phyloP scores from a whole-genome alignment of 768 basidiomycete genomes.

The Hemileccinum impolitum region DNA sequence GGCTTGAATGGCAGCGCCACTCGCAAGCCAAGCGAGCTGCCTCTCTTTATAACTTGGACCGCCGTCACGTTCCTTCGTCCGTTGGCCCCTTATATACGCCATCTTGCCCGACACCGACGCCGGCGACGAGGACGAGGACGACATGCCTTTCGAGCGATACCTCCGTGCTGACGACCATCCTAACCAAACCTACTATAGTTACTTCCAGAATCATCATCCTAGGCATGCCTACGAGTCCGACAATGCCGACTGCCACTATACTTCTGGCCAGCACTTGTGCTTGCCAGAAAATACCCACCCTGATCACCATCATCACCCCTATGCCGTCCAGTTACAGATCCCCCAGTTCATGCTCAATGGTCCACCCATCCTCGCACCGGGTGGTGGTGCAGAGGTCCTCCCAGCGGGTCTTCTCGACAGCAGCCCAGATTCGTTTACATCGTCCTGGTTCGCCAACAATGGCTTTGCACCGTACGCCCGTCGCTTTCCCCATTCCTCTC shows the following conservation, averaged over 20 bases:
- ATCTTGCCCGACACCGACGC: constrained; percentile 1
- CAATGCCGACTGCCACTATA: constrained; percentile 9
- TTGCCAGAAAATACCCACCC: constrained; percentile 1
- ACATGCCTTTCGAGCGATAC: constrained; percentile 44
- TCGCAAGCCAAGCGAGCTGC: background rate
- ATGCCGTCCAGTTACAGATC: constrained; percentile 52
- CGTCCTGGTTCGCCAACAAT: constrained; percentile 51
- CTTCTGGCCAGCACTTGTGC: background rate
- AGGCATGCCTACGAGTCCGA: constrained; percentile 4
- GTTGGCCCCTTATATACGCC: background rate
- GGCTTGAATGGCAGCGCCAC: background rate
- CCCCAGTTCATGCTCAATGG: constrained; percentile 61
- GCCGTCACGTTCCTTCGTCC: background rate
- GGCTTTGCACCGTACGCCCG: constrained; percentile 36
- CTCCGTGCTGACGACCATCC: constrained; percentile 25
- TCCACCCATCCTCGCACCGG: constrained; percentile 59
- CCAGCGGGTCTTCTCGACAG: constrained; percentile 40
- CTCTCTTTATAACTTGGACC: background rate
- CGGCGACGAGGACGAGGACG: constrained; percentile 8
- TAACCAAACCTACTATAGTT: constrained; percentile 3
- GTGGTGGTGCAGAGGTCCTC: constrained; percentile 75
- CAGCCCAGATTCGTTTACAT: constrained; percentile 25
- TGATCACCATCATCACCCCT: constrained; percentile 11
- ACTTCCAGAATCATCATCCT: constrained; percentile 16
- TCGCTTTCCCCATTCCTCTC: background rate